Conservation (phyloP, 805 yeast genomes). For the Hanseniaspora pseudoguilliermondii region DNA sequence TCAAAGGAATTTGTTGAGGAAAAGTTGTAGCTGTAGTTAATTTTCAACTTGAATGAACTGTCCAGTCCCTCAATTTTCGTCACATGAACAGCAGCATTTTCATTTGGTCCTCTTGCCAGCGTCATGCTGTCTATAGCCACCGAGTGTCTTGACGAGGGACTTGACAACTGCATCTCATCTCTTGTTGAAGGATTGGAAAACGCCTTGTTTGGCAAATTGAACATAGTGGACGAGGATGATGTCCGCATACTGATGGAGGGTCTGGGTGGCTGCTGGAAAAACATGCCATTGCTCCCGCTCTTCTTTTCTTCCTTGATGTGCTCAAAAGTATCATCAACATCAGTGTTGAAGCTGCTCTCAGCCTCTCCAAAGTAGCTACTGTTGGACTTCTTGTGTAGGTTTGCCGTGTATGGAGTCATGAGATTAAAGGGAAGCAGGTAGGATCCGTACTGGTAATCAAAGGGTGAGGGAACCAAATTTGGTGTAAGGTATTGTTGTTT, state of each 20-base stretch:
- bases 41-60: background rate
- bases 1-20: background rate
- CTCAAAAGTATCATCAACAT: background rate
- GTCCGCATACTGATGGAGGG: background rate
- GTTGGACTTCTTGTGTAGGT: background rate
- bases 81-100: background rate
- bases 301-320: background rate
- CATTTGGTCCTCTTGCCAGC: background rate
- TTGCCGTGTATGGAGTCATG: slow-evolving; percentile 22
- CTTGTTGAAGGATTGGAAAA: background rate
- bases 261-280: background rate
- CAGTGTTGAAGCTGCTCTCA: background rate
- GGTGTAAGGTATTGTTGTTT: background rate
- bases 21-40: background rate
- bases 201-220: background rate
- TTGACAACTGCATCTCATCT: background rate
- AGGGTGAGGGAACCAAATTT: slow-evolving; percentile 38
- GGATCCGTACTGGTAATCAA: slow-evolving; percentile 47
- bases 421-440: slow-evolving; percentile 53
- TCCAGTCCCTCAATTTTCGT: background rate
- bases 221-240: background rate
- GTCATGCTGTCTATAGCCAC: background rate
- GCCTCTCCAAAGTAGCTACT: background rate
- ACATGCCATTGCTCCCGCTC: background rate
- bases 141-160: background rate